phyloP scores from a whole-genome alignment of 73 alveolate genomes.

The Paramecium tetraurelia region DNA sequence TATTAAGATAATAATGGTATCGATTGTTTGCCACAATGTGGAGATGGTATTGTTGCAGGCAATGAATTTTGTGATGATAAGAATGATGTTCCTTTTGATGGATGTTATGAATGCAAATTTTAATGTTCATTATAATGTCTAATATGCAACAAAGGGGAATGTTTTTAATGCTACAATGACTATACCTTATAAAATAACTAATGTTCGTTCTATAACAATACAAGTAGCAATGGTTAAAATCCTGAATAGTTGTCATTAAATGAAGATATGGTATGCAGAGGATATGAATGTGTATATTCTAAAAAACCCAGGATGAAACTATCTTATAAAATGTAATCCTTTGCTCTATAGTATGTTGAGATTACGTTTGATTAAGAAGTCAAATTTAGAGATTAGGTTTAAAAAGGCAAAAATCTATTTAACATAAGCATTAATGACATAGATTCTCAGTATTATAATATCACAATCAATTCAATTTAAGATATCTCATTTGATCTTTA shows the following conservation, averaged over 20 bases:
- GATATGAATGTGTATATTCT: neutral
- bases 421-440: neutral
- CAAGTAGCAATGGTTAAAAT: too few species aligned
- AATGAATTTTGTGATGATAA: neutral
- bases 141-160: neutral
- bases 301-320: neutral
- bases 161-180: neutral
- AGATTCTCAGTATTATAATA: neutral
- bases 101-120: neutral
- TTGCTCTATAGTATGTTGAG: neutral
- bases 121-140: neutral
- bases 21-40: neutral
- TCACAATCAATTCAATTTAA: neutral
- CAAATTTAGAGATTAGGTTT: neutral
- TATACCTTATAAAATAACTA: neutral
- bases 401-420: neutral
- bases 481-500: neutral
- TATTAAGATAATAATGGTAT: too few species aligned
- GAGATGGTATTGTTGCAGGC: neutral
- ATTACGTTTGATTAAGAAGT: neutral
- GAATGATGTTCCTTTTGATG: neutral
- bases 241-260: neutral
- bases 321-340: neutral
- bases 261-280: neutral
- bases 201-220: neutral